Evolutionary conservation across 148 eudicot genomes (phyloP), one percentile per base, ranked within the genome.

Genomic region (Fagopyrum tataricum): DNA sequence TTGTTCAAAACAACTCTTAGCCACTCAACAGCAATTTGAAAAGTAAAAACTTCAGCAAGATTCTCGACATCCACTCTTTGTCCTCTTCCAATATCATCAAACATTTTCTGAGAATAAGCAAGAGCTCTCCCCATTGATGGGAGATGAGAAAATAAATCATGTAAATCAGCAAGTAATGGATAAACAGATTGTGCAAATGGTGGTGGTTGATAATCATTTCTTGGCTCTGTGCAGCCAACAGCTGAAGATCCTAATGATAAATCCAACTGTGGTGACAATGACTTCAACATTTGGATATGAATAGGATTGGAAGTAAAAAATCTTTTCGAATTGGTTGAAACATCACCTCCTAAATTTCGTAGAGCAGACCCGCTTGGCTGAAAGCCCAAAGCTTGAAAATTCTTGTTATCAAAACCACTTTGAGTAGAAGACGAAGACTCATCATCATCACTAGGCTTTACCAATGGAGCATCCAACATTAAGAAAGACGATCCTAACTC

Each of bases 401-500:
- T 78, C 70, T 76, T 79, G 69, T 58, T 53, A 53, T n/a, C 80
- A 0, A 21, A 37, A 71, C 76, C 79, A 77, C 76, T 76, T 72
- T 81, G 85, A 49, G 74, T 43, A 17, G 72, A 71, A 1, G 77
- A 15, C 37, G 37, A n/a, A n/a, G n/a, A 2, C 23, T 81, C 77
- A 6, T n/a, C 72, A 53, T 31, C 72, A 39, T 75, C 77, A 67
- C 61, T 66, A 48, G 75, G 74, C 53, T 81, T 86, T 44, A 81
- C 70, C 73, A 79, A 78, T 5, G 96, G 87, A 41, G 88, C 84
- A 75, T 83, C 91, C 15, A 85, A 77, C 81, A 87, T 76, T 31
- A 83, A 79, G 74, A 90, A 96, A 3, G 91, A 79, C 9, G 91
- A 88, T 43, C 99, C 99, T 67, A 90, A 81, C 78, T 96, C 94